Evolutionary conservation across 106 monocot species (phyloP).

Genomic region (Allium cepa): DNA sequence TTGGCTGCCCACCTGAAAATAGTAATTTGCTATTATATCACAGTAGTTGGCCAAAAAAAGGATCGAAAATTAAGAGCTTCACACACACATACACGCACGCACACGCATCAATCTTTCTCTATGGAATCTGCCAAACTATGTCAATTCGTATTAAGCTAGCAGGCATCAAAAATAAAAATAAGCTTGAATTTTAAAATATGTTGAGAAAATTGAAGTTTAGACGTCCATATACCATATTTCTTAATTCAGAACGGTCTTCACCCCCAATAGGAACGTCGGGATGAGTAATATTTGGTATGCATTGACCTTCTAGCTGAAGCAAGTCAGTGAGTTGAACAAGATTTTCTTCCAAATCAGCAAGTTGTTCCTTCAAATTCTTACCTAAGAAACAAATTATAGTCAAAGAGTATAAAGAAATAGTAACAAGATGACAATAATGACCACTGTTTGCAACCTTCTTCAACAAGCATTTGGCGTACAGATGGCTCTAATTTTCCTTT

Average conservation of each 20-base stretch:
- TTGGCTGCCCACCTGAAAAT: conserved; percentile 56
- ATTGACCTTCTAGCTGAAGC: conserved; percentile 89
- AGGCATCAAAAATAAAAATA: not conserved
- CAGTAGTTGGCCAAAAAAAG: too few species aligned
- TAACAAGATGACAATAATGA: not conserved
- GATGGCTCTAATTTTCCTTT: conserved; percentile 81
- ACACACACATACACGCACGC: too few species aligned
- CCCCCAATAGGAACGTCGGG: conserved; percentile 87
- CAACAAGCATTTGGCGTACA: conserved; percentile 76
- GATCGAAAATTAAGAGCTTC: too few species aligned
- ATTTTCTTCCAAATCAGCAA: conserved; percentile 65
- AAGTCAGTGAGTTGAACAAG: conserved; percentile 64
- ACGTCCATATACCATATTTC: conserved; percentile 54
- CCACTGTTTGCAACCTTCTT: conserved; percentile 56
- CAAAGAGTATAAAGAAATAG: not conserved
- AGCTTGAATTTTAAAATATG: not conserved
- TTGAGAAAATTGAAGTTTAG: not conserved
- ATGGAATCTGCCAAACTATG: too few species aligned
- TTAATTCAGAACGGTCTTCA: conserved; percentile 63
- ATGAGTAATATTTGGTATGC: conserved; percentile 87
- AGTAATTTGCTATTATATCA: too few species aligned
- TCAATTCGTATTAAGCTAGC: too few species aligned
- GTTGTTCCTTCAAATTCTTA: conserved; percentile 81
- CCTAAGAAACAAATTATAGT: conserved; percentile 30
- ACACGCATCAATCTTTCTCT: too few species aligned